These are phyloP conservation scores for Boletus fagicola DNA, from an alignment of 768 basidiomycete species.

Conservation along the genomic window DNA sequence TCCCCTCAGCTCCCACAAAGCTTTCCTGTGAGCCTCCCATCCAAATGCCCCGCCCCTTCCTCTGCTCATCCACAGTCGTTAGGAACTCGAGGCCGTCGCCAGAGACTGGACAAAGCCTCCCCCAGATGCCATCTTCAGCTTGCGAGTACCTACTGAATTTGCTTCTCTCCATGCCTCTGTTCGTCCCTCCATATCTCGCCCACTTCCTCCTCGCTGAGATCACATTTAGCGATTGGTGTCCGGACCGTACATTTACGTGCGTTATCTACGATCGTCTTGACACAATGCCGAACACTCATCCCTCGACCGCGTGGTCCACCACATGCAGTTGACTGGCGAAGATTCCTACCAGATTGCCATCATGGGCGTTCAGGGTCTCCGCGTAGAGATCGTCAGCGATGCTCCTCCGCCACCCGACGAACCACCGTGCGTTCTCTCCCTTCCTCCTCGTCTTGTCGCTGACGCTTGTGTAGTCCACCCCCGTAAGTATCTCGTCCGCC, in stretches of 20 bases:
- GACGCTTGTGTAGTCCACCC: slow-evolving; percentile 39
- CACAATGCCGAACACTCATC: slow-evolving; percentile 10
- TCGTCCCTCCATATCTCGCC: slow-evolving; percentile 31
- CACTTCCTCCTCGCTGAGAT: slow-evolving; percentile 22
- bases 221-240: slow-evolving; percentile 65
- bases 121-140: slow-evolving; percentile 68
- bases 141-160: slow-evolving; percentile 85
- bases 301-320: slow-evolving; percentile 23
- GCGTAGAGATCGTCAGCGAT: slow-evolving; percentile 85
- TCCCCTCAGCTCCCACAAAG: slow-evolving; percentile 59
- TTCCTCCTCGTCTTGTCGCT: slow-evolving; percentile 5
- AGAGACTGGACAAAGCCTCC: slow-evolving; percentile 87
- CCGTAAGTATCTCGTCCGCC: slow-evolving; percentile 41
- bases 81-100: slow-evolving; percentile 82
- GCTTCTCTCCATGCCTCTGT: slow-evolving; percentile 84
- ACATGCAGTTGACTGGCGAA: slow-evolving; percentile 67
- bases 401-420: slow-evolving; percentile 83
- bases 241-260: slow-evolving; percentile 81
- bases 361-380: slow-evolving; percentile 75
- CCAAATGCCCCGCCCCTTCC: background rate
- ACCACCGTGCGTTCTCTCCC: slow-evolving; percentile 55
- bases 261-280: slow-evolving; percentile 27
- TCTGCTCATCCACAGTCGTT: slow-evolving; percentile 7
- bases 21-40: slow-evolving; percentile 49
- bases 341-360: slow-evolving; percentile 90